Evolutionary conservation across 305 asterid species (phyloP).

Genomic region (Fraxinus albicans): DNA sequence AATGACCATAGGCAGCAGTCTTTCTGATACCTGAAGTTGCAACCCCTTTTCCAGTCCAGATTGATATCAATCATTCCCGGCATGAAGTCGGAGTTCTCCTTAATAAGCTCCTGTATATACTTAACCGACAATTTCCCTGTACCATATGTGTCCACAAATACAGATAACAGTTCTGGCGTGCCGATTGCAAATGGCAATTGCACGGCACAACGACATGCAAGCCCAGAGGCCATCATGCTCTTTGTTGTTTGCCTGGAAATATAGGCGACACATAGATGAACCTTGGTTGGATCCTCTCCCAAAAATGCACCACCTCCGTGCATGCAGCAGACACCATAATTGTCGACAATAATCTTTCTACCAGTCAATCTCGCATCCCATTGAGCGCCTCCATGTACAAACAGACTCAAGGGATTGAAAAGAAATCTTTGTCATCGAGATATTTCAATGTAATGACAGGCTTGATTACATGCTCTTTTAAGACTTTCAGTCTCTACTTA

Average conservation of each 20-base stretch:
- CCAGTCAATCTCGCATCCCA: constrained; percentile 34
- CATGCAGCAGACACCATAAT: constrained; percentile 28
- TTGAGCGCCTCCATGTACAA: constrained; percentile 27
- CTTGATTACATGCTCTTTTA: constrained; percentile 24
- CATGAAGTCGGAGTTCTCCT: constrained; percentile 35
- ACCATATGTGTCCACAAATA: constrained; percentile 34
- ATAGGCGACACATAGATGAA: constrained; percentile 32
- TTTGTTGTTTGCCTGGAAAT: constrained; percentile 5
- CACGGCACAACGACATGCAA: constrained; percentile 34
- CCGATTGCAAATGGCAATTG: constrained; percentile 41
- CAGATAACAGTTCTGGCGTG: constrained; percentile 30
- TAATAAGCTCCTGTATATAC: constrained; percentile 21
- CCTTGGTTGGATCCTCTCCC: constrained; percentile 33
- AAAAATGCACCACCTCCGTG: constrained; percentile 38
- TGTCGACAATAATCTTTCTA: constrained; percentile 33
- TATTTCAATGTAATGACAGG: constrained; percentile 27
- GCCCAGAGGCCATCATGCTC: constrained; percentile 39
- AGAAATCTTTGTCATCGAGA: constrained; percentile 25
- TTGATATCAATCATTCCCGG: constrained; percentile 34
- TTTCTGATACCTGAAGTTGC: constrained; percentile 38
- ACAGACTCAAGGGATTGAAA: constrained; percentile 21
- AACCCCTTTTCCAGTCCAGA: constrained; percentile 34
- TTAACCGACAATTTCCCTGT: constrained; percentile 26
- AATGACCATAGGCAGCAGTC: constrained; percentile 38
- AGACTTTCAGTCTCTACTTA: constrained; percentile 18